Evolutionary conservation across 1,284 basidiomycete species (phyloP), one percentile per base, ranked within the genome.

Genomic region (Albatrellus sp.): DNA sequence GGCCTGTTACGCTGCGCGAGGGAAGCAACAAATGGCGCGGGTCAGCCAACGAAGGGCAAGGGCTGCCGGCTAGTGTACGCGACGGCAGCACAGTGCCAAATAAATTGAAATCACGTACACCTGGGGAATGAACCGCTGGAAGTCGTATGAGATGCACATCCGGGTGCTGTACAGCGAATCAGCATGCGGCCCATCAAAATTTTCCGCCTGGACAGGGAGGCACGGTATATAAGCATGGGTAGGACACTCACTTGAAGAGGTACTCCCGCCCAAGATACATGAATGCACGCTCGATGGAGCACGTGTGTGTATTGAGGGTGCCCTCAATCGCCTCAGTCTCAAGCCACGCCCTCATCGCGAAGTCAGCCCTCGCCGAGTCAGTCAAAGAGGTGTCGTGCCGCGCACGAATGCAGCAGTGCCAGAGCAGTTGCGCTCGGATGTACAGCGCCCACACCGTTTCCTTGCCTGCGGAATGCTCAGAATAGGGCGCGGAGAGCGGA

Each of bases 371-470:
- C 38, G 77, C 69, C 2, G 58, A 57, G 38, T 76, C 70, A 34
- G 62, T 59, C 17, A 65, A 60, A 10, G 45, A 52, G 2, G 50
- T 37, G 44, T 73, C 66, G 35, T 62, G 61, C 12, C 73, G 72
- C 66, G 80, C 75, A 36, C 70, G 71, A 37, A 78, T 63, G 54
- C 83, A 86, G 30, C 70, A 69, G 56, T 82, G 74, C 81, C 83
- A 87, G 29, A 86, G 62, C 13, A 87, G 60, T 61, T 79, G 77
- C 4, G 71, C 67, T 37, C 81, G 74, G 52, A 78, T 73, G 54
- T 80, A 75, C 40, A 86, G 60, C 13, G 79, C 80, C 81, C 80
- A 86, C 13, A 84, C 66, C 2, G 77, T 79, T 43, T 82, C 73
- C 54, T 80, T 80, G 5, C 69, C 65, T 2, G 69, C 43, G 16